Conservation (phyloP, 1,139 yeast species). For the Suhomyces wounanorum region DNA sequence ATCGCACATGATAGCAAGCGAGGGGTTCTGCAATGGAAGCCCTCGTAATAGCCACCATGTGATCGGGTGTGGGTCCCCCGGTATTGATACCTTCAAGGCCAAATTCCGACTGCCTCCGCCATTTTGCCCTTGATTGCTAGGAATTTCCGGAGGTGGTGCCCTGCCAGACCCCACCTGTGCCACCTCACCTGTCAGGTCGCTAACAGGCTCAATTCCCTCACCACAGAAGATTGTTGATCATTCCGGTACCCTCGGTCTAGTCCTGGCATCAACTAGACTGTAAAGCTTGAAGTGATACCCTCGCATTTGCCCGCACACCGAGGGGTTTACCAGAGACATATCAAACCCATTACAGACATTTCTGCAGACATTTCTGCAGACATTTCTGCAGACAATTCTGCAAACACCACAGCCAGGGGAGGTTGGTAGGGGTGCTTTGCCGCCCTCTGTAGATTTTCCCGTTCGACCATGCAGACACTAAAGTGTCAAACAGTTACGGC, state of each 20-base stretch:
- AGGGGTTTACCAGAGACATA: neutral
- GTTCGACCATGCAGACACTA: neutral
- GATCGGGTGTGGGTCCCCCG: constrained; percentile 5
- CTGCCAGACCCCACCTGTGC: neutral
- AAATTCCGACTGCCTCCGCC: neutral
- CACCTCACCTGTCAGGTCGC: neutral
- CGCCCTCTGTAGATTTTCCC: neutral
- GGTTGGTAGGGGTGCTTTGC: too few species aligned
- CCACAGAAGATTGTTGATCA: neutral
- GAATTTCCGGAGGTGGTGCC: neutral
- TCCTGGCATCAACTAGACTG: neutral
- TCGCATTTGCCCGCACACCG: neutral
- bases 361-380: neutral
- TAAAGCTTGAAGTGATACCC: neutral
- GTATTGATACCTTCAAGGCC: neutral
- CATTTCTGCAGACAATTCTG: neutral
- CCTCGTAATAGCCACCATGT: constrained; percentile 1
- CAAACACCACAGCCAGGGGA: too few species aligned
- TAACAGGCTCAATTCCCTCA: neutral
- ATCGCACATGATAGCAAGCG: constrained; percentile 12
- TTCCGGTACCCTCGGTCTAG: neutral
- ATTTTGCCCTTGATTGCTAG: neutral
- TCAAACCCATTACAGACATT: neutral
- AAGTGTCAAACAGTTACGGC: neutral
- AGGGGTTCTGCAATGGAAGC: constrained; percentile 5